These are phyloP conservation scores for Lolium perenne DNA, from an alignment of 176 grass and related monocot genomes.

Conservation along the genomic window DNA sequence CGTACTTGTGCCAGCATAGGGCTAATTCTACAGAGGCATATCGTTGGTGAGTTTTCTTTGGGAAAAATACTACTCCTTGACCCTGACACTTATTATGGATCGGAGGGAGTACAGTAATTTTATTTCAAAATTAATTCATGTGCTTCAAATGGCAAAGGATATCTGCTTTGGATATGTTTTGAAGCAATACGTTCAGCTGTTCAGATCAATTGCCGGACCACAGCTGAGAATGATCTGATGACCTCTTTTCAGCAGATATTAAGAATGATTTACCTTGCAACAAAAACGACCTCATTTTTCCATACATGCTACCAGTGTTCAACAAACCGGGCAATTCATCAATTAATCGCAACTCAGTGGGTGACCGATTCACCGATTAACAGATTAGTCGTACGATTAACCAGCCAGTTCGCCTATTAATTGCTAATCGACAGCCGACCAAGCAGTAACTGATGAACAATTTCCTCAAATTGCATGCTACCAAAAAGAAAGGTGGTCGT, in stretches of 20 bases:
- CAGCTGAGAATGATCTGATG: neutral
- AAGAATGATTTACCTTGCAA: slow-evolving; percentile 16
- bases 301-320: neutral
- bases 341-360: too few species aligned
- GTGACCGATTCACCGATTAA: too few species aligned
- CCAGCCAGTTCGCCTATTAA: too few species aligned
- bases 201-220: neutral
- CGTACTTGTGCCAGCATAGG: neutral
- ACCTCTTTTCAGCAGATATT: neutral
- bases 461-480: too few species aligned
- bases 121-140: neutral
- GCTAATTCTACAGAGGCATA: neutral
- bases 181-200: neutral
- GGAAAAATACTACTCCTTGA: neutral
- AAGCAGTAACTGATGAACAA: too few species aligned
- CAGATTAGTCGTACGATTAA: too few species aligned
- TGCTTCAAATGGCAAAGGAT: slow-evolving; percentile 3
- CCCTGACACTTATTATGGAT: too few species aligned
- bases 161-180: neutral
- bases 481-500: too few species aligned
- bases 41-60: neutral
- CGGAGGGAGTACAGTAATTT: neutral
- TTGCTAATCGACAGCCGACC: too few species aligned
- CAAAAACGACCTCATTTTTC: neutral
- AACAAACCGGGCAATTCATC: too few species aligned